Percentiles rank a stretch among this genome's conserved stretches.
phyloP scores from a whole-genome alignment of 495 filamentous ascomycete species.

The Mytilinidion resinicola region DNA sequence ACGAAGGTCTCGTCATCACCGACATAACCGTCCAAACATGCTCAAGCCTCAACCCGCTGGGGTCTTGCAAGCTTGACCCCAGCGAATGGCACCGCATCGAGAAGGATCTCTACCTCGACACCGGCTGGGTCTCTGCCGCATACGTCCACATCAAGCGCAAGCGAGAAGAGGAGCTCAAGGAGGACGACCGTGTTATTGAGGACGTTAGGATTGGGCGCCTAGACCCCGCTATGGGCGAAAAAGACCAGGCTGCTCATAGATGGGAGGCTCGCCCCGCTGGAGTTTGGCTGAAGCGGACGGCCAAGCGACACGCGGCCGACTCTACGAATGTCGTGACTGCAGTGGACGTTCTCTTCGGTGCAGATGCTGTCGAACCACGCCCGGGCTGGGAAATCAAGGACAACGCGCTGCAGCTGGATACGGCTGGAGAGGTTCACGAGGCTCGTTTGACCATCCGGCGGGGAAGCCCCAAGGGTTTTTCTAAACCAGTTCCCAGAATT shows the following conservation, averaged over 20 bases:
- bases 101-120: conserved; percentile 82
- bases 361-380: conserved; percentile 86
- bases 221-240: conserved; percentile 59
- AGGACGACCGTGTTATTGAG: conserved; percentile 71
- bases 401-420: conserved; percentile 61
- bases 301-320: conserved; percentile 70
- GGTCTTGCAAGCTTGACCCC: conserved; percentile 71
- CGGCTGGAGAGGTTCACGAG: conserved; percentile 52
- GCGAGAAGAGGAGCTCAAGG: conserved; percentile 75
- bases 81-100: conserved; percentile 76
- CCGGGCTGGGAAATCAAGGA: conserved; percentile 67
- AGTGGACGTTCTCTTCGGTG: conserved; percentile 86
- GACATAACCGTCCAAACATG: conserved; percentile 83
- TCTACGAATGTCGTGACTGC: conserved; percentile 71
- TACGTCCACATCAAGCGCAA: conserved; percentile 82
- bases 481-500: conserved; percentile 67
- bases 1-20: conserved; percentile 59
- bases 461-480: conserved; percentile 52
- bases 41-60: conserved; percentile 66
- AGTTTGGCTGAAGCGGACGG: conserved; percentile 79
- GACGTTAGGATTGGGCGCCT: conserved; percentile 76
- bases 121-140: conserved; percentile 66
- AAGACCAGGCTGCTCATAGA: conserved; percentile 49
- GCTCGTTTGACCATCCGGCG: conserved; percentile 70
- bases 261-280: conserved; percentile 81